Evolutionary conservation across 495 filamentous ascomycete genomes (phyloP).

Genomic region (Geoglossum glabrum): DNA sequence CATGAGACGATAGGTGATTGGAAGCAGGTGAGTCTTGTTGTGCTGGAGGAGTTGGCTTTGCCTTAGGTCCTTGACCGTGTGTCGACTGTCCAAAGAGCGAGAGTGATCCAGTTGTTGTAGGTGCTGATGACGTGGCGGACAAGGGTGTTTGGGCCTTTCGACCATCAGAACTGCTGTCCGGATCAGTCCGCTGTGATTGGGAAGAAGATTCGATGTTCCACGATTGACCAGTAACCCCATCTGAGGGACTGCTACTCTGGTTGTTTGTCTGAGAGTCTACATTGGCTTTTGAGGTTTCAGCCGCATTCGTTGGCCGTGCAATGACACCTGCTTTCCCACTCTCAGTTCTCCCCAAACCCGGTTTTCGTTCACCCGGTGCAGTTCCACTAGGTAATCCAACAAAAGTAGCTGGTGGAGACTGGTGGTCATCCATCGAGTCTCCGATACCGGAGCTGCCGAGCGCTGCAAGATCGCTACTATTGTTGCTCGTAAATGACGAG

Average conservation of each 20-base stretch:
- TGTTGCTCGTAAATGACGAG: constrained; percentile 1
- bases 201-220: neutral
- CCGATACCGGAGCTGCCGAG: neutral
- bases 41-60: neutral
- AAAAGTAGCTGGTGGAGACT: neutral
- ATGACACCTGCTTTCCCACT: neutral
- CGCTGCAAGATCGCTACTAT: neutral
- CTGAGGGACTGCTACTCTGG: neutral
- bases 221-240: neutral
- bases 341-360: neutral
- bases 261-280: neutral
- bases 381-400: neutral
- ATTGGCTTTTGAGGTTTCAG: neutral
- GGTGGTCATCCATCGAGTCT: neutral
- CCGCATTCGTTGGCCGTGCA: neutral
- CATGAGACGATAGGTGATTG: neutral
- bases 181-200: neutral
- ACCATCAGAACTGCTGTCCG: neutral
- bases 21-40: neutral
- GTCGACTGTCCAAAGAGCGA: neutral
- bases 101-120: neutral
- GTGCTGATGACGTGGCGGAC: neutral
- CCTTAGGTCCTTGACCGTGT: neutral
- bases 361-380: neutral
- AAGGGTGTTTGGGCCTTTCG: neutral